Conservation (phyloP, 805 yeast genomes). For the Candida verbasci region DNA sequence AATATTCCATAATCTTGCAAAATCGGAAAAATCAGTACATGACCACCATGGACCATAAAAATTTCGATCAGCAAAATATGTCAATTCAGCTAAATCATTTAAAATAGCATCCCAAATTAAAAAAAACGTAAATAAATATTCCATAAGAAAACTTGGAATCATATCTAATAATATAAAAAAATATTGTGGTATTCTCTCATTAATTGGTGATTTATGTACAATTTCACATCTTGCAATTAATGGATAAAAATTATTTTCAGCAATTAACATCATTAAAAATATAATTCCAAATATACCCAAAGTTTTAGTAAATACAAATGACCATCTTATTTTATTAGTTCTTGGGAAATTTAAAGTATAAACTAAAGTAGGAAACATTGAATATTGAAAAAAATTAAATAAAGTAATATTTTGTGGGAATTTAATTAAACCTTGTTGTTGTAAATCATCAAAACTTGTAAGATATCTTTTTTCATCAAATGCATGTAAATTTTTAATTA, state of each 20-base stretch:
- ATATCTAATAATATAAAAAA: conserved; percentile 65
- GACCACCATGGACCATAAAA: conserved; percentile 99
- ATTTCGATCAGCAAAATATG: conserved; percentile 82
- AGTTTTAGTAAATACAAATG: conserved; percentile 62
- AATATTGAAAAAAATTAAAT: conserved; percentile 64
- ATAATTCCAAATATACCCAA: conserved; percentile 86
- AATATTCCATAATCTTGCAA: conserved; percentile 88
- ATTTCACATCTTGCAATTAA: conserved; percentile 55
- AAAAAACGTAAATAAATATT: conserved; percentile 76
- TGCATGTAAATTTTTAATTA: conserved; percentile 1
- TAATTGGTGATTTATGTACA: conserved; percentile 47
- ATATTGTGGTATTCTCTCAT: conserved; percentile 41
- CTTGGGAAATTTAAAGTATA: conserved; percentile 82
- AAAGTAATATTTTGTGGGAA: conserved; percentile 76
- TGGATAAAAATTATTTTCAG: conserved; percentile 76
- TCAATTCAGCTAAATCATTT: conserved; percentile 84
- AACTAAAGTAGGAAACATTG: conserved; percentile 87
- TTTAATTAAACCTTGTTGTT: conserved; percentile 11
- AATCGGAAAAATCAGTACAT: conserved; percentile 88
- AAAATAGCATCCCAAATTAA: conserved; percentile 94
- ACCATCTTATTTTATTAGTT: conserved; percentile 63
- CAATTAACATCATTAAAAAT: conserved; percentile 71
- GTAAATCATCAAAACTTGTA: conserved; percentile 7
- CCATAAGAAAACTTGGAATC: conserved; percentile 72
- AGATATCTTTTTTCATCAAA: conserved; percentile 11